Evolutionary conservation across 2,329 filamentous ascomycete species (phyloP).

Genomic region (Juglanconis juglandina): DNA sequence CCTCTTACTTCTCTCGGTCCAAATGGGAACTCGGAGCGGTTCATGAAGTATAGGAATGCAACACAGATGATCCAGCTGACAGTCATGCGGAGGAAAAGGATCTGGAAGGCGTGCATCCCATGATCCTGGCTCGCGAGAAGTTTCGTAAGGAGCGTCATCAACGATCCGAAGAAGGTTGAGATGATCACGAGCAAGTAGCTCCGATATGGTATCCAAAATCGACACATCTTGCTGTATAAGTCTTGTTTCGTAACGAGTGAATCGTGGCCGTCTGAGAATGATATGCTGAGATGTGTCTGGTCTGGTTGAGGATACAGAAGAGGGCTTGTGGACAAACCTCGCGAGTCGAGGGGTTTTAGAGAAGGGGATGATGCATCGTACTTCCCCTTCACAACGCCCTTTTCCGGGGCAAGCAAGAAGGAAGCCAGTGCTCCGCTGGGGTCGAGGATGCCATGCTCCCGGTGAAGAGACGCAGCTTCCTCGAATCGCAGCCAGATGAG

Average conservation of each 20-base stretch:
- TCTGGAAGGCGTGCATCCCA: conserved; percentile 16
- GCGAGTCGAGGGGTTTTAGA: background rate
- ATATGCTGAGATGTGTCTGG: background rate
- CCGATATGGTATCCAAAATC: conserved; percentile 63
- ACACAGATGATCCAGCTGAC: conserved; percentile 66
- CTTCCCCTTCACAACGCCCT: background rate
- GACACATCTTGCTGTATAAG: conserved; percentile 23
- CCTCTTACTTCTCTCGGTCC: conserved; percentile 64
- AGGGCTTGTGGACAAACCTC: background rate
- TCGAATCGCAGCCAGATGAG: background rate
- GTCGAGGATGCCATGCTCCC: background rate
- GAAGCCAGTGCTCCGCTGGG: background rate
- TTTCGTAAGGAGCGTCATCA: conserved; percentile 82
- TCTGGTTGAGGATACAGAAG: background rate
- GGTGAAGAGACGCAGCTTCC: background rate
- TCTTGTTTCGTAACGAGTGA: background rate
- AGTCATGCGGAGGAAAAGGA: conserved; percentile 76
- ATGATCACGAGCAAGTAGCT: conserved; percentile 70
- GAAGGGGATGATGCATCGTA: background rate
- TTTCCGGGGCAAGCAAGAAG: background rate
- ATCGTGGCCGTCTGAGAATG: background rate
- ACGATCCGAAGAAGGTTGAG: conserved; percentile 74
- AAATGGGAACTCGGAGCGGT: conserved; percentile 66
- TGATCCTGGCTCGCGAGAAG: conserved; percentile 17
- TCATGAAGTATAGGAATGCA: conserved; percentile 69